Percentiles rank a stretch among this genome's conserved stretches.
Evolutionary conservation across 176 grass and related monocot genomes (phyloP).

Genomic region (Avena sativa): DNA sequence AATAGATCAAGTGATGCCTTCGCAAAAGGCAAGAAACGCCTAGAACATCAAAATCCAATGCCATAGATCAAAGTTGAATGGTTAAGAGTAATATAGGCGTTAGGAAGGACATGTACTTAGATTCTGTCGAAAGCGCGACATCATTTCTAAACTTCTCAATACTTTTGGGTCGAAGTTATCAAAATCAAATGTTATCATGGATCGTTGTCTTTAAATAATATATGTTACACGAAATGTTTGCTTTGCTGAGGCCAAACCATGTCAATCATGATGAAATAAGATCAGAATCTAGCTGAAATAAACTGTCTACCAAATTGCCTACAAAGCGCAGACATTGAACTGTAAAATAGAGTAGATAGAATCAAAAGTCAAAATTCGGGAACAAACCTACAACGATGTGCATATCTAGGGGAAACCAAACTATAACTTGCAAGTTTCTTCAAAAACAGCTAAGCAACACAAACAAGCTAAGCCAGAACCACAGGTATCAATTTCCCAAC

Average conservation of each 20-base stretch:
- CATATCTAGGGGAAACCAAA: background rate
- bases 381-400: background rate
- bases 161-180: background rate
- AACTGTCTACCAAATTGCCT: constrained; percentile 15
- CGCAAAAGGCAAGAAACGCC: background rate
- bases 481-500: constrained; percentile 3
- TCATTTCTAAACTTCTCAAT: constrained; percentile 4
- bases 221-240: background rate
- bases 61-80: constrained; percentile 5
- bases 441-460: background rate
- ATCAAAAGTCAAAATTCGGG: background rate
- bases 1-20: background rate
- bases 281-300: background rate
- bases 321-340: background rate
- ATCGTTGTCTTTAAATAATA: background rate
- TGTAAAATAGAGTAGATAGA: background rate
- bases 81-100: background rate
- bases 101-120: background rate
- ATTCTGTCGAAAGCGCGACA: background rate
- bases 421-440: background rate
- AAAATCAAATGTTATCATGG: background rate
- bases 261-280: background rate
- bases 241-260: constrained; percentile 31
- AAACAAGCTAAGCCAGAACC: background rate
- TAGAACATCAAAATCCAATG: constrained; percentile 1